Evolutionary conservation across 257 asterid species (phyloP), one percentile per base, ranked within the genome.

Genomic region (Rubia yunnanensis): DNA sequence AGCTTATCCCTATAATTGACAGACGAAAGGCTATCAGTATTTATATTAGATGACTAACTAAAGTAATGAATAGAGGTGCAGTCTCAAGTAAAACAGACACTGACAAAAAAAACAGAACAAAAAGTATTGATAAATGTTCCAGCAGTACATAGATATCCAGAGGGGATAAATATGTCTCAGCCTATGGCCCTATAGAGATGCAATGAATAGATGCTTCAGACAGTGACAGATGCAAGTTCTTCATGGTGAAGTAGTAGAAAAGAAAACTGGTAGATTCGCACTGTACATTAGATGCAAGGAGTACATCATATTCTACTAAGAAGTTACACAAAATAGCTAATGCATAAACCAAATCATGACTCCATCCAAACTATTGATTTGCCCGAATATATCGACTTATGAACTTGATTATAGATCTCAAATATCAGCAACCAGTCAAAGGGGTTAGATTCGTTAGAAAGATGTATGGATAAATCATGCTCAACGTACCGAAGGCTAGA

Each of bases 1-100:
- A 92, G 95, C 67, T 85, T 89, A 61, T 87, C 91, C 85, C 98
- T 92, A 36, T 60, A 38, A 73, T 70, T 28, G 60, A 15, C 59
- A 59, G 70, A 73, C 70, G 10, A 35, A 35, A 71, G 53, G 31
- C 55, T 7, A 60, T 52, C 35, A 52, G 23, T 69, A 5, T 58
- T 30, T 64, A 59, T 20, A 36, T 46, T 5, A 10, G 30, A 59
- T 28, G 24, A 64, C 6, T 31, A 52, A 65, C 35, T 52, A 13
- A 31, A 60, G 59, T n/a, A 70, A 13, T 26, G 27, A 53, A 26
- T 18, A 30, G 18, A 46, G 27, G 56, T 65, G 56, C 30, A 61
- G 48, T 31, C 48, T 17, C 58, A 46, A 20, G 49, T 44, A 48
- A 48, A 31, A 46, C 34, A 13, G 36, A 46, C 13, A 26, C 11